These are phyloP conservation scores for Debaryomyces sp. DNA, from an alignment of 1,139 yeast species.

Conservation along the genomic window DNA sequence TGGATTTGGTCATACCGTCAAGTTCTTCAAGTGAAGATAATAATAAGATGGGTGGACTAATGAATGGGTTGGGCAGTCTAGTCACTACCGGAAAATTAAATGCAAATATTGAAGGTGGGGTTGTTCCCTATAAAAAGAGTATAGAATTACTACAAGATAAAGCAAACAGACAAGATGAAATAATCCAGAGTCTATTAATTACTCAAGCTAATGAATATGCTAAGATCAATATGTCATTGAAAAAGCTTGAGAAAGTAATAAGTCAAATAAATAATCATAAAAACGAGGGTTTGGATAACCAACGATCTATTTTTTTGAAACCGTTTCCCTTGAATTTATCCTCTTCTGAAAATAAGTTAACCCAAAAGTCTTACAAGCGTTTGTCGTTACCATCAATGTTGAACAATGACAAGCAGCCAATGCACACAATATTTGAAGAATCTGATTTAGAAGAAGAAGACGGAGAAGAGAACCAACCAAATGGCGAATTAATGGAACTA, in stretches of 20 bases:
- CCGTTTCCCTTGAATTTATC: constrained; percentile 12
- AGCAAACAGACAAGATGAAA: constrained; percentile 2
- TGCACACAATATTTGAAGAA: constrained; percentile 14
- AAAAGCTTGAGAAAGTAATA: constrained; percentile 8
- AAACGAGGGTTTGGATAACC: background rate
- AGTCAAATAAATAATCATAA: background rate
- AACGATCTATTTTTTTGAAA: constrained; percentile 7
- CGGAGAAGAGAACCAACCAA: background rate
- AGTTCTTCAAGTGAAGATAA: constrained; percentile 5
- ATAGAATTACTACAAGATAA: constrained; percentile 2
- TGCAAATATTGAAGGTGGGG: constrained; percentile 6
- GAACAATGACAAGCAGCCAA: constrained; percentile 3
- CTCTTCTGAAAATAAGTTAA: background rate
- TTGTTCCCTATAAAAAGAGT: background rate
- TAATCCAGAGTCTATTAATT: constrained; percentile 4
- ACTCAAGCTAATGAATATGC: constrained; percentile 6
- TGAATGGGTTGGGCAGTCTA: constrained; percentile 7
- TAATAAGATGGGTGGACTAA: constrained; percentile 10
- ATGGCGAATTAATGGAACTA: background rate
- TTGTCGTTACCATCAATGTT: background rate
- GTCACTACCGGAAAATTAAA: constrained; percentile 6
- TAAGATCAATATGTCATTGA: constrained; percentile 5
- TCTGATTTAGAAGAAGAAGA: constrained; percentile 3
- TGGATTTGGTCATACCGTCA: constrained; percentile 10
- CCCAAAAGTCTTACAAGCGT: background rate